Percentiles rank a stretch among this genome's conserved stretches.
Conservation (phyloP, 2,329 filamentous ascomycete species). For the Penicillium sp. region DNA sequence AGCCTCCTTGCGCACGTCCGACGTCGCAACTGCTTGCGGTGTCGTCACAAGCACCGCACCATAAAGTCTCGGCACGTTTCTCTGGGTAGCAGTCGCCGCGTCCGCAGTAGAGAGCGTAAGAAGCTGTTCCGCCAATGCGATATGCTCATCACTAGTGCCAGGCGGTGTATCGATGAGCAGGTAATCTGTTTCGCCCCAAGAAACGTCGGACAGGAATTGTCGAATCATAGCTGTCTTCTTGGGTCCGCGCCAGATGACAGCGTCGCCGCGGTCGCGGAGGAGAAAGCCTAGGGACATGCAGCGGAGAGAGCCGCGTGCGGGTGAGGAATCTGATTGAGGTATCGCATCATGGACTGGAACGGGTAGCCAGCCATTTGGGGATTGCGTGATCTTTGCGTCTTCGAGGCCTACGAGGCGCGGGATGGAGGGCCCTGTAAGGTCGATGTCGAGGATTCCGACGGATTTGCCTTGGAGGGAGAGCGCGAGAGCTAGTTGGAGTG, state of each 20-base stretch:
- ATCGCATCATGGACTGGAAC: constrained; percentile 72
- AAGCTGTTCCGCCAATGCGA: constrained; percentile 85
- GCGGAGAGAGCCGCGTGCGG: constrained; percentile 40
- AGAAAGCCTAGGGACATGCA: constrained; percentile 96
- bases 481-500: constrained; percentile 88
- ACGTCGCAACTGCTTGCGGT: constrained; percentile 87
- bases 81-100: constrained; percentile 14
- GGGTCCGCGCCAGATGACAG: constrained; percentile 94
- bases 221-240: constrained; percentile 99
- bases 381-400: constrained; percentile 82
- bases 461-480: constrained; percentile 81
- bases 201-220: constrained; percentile 88
- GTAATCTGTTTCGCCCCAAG: constrained; percentile 85
- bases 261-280: constrained; percentile 76
- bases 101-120: constrained; percentile 47
- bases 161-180: constrained; percentile 94
- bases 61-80: constrained; percentile 60
- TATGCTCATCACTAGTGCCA: constrained; percentile 95
- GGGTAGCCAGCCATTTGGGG: constrained; percentile 87
- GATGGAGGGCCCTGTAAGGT: constrained; percentile 94
- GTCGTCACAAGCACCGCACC: constrained; percentile 95
- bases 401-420: constrained; percentile 92
- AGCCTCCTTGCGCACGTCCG: constrained; percentile 90
- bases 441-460: constrained; percentile 92
- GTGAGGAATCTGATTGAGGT: constrained; percentile 11